Base-by-base conservation (phyloP, 176 grass and related monocot genomes). In the Guadua angustifolia region DNA sequence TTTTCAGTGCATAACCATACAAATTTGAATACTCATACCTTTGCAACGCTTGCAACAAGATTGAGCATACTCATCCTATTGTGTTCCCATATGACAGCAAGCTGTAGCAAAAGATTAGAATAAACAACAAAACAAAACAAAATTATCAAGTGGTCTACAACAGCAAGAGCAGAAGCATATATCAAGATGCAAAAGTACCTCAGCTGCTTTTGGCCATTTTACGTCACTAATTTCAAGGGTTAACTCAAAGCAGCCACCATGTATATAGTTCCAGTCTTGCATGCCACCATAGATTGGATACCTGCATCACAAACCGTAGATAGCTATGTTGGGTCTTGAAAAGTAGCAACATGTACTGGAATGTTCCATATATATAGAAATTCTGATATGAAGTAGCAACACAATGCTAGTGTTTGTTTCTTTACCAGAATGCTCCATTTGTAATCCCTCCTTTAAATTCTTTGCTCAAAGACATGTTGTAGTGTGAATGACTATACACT, bases 241-340 rank as follows among this genome's bases (percentile, higher is more conserved):
- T 82, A 98, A 91, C 85, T 98, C 95, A 83, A 98, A 98, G 85
- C 95, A 98, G 33, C 87, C 87, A 77, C 93, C 91, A 82, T 95
- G 84, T 90, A 98, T 98, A 91, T 98, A 98, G 69, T 98, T 98
- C 95, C 95, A 98, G 61, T 98, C 95, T 80, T 98, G 95, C 95
- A 98, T 95, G 25, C 95, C 95, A 6, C 95, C 95, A 88, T 98
- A 98, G n/a, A 98, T 95, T 80, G 95, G 95, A 79, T 98, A 98
- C 95, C 95, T 98, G 39, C 80, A 83, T 63, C 19, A 82, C 25
- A 62, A 81, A 86, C 22, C 72, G 71, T 49, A 85, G 32, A 72
- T 73, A 68, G 11, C 22, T 71, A 71, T 78, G 13, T 83, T 61
- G 49, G 33, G 56, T 65, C 55, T 63, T 82, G 7, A 18, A 84